Evolutionary conservation across 106 monocot species (phyloP).

Genomic region (Iris macrosiphon): DNA sequence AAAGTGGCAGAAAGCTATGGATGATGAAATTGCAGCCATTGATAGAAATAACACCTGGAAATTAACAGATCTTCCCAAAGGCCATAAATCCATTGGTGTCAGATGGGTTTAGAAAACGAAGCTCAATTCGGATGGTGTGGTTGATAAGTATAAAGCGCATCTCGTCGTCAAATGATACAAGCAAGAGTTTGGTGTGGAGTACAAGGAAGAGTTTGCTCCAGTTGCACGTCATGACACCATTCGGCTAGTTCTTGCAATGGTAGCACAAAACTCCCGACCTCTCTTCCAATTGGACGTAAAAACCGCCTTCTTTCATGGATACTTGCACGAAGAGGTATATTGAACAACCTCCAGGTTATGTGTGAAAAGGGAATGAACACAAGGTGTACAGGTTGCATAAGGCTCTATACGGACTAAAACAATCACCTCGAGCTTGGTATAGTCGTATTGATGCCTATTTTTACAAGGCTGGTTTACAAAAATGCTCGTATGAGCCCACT

Average conservation of each 20-base stretch:
- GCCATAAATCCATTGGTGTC: not conserved
- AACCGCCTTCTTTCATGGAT: slow-evolving; percentile 10
- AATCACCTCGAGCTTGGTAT: slow-evolving; percentile 10
- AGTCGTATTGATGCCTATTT: not conserved
- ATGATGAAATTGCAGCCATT: not conserved
- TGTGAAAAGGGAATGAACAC: not conserved
- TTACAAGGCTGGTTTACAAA: not conserved
- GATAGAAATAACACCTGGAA: not conserved
- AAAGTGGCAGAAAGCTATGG: not conserved
- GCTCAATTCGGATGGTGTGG: not conserved
- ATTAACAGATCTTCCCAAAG: not conserved
- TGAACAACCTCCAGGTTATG: slow-evolving; percentile 10
- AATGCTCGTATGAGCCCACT: slow-evolving; percentile 8
- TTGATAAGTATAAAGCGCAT: not conserved
- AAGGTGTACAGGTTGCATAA: not conserved
- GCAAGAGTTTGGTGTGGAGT: slow-evolving; percentile 1
- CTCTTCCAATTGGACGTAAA: slow-evolving; percentile 15
- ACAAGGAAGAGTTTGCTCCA: slow-evolving; percentile 3
- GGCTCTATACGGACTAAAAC: slow-evolving; percentile 5
- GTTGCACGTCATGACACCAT: slow-evolving; percentile 4
- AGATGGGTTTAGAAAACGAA: not conserved
- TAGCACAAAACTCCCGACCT: slow-evolving; percentile 6
- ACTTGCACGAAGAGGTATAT: slow-evolving; percentile 12
- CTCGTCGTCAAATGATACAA: not conserved
- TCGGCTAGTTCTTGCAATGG: slow-evolving; percentile 12